Evolutionary conservation across 495 filamentous ascomycete species (phyloP).

Genomic region (Parathielavia appendiculata): DNA sequence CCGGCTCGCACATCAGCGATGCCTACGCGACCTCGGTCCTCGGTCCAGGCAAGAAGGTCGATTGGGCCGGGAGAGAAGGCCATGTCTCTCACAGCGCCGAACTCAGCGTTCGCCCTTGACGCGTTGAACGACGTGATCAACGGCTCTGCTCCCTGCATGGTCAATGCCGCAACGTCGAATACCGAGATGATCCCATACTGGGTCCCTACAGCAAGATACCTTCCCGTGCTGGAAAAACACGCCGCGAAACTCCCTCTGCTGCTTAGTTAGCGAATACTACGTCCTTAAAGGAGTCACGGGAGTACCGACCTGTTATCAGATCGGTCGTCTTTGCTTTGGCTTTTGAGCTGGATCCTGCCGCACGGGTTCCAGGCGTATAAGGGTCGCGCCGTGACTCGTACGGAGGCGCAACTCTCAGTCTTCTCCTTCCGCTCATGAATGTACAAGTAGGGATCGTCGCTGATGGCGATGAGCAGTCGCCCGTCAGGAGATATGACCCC

Average conservation of each 20-base stretch:
- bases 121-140: conserved; percentile 48
- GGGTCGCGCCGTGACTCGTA: conserved; percentile 11
- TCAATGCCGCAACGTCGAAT: conserved; percentile 41
- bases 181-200: conserved; percentile 54
- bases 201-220: conserved; percentile 51
- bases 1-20: conserved; percentile 77
- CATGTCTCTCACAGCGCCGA: conserved; percentile 85
- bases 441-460: conserved; percentile 78
- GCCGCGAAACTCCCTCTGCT: conserved; percentile 51
- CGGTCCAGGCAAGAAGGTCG: conserved; percentile 90
- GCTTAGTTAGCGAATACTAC: conserved; percentile 13
- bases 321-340: conserved; percentile 43
- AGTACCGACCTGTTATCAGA: conserved; percentile 34
- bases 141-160: conserved; percentile 34
- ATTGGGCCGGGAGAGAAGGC: conserved; percentile 82
- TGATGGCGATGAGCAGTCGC: conserved; percentile 70
- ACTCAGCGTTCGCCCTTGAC: conserved; percentile 53
- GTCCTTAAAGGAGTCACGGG: neutral
- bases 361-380: conserved; percentile 39
- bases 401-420: neutral
- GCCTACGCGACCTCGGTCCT: conserved; percentile 78
- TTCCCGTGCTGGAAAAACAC: conserved; percentile 49
- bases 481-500: conserved; percentile 88
- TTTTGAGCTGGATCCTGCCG: conserved; percentile 45
- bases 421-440: conserved; percentile 54